Conservation (phyloP, 805 yeast species). For the Yamadazyma phyllophila region DNA sequence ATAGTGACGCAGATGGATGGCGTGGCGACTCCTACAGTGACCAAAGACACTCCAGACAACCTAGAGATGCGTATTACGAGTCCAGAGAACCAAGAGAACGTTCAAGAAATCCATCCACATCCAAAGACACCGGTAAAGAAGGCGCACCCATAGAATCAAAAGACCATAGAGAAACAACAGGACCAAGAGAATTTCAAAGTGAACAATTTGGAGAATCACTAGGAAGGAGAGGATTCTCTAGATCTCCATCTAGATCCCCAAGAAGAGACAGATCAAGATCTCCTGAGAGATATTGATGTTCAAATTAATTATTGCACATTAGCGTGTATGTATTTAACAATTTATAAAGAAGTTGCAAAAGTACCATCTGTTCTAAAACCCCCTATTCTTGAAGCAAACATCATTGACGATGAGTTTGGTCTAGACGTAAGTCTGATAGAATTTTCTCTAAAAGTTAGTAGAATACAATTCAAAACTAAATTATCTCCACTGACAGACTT, state of each 20-base stretch:
- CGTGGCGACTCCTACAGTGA: slow-evolving; percentile 9
- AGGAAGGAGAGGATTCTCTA: slow-evolving; percentile 21
- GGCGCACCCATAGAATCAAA: neutral
- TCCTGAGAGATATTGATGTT: slow-evolving; percentile 24
- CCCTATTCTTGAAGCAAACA: slow-evolving; percentile 12
- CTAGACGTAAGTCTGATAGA: slow-evolving; percentile 25
- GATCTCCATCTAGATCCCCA: slow-evolving; percentile 39
- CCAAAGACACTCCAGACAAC: slow-evolving; percentile 9
- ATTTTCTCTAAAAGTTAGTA: slow-evolving; percentile 32
- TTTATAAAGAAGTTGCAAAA: neutral
- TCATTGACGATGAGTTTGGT: slow-evolving; percentile 11
- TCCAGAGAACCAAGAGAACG: neutral
- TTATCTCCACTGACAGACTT: slow-evolving; percentile 32
- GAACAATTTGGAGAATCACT: neutral
- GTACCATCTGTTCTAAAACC: slow-evolving; percentile 4
- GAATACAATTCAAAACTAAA: slow-evolving; percentile 29
- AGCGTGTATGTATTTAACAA: neutral
- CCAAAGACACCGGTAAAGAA: neutral
- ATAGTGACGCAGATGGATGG: slow-evolving; percentile 7
- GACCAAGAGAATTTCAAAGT: slow-evolving; percentile 3
- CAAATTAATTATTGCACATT: neutral
- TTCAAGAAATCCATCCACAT: neutral
- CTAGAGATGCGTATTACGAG: slow-evolving; percentile 8
- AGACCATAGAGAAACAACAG: slow-evolving; percentile 6
- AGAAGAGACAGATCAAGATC: slow-evolving; percentile 39